Percentiles rank a stretch among this genome's conserved stretches.
phyloP scores from a whole-genome alignment of 1,284 basidiomycete genomes.

The Cystobasidium sp. region DNA sequence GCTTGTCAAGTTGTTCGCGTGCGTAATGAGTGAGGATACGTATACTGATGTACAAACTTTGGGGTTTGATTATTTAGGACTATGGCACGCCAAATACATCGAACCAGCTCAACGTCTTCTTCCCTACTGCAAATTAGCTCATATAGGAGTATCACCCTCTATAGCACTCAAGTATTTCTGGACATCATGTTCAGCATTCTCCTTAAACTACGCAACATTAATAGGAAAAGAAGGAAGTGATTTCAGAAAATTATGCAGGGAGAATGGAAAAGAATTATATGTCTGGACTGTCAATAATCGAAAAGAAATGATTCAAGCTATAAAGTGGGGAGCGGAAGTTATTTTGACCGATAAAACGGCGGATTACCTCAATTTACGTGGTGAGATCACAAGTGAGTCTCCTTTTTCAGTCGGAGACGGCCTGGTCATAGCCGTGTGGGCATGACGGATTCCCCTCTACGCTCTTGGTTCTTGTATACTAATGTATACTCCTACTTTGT shows the following conservation, averaged over 20 bases:
- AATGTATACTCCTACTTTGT: too few species aligned
- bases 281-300: conserved; percentile 96
- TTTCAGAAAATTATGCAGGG: conserved; percentile 78
- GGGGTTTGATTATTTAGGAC: conserved; percentile 23
- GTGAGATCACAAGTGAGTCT: conserved; percentile 68
- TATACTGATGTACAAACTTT: neutral
- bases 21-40: neutral
- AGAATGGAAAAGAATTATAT: conserved; percentile 80
- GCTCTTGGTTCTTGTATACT: too few species aligned
- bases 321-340: conserved; percentile 85
- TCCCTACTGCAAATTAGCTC: conserved; percentile 80
- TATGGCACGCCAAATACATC: conserved; percentile 91
- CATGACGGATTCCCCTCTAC: too few species aligned
- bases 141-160: conserved; percentile 71
- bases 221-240: conserved; percentile 70
- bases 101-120: conserved; percentile 73
- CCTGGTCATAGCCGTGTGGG: too few species aligned
- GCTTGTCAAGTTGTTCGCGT: conserved; percentile 60
- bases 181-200: conserved; percentile 85
- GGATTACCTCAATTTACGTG: conserved; percentile 74
- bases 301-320: conserved; percentile 93
- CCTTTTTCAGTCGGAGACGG: too few species aligned
- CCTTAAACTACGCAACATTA: conserved; percentile 76
- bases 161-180: conserved; percentile 87
- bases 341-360: conserved; percentile 86